Evolutionary conservation across 1,284 basidiomycete species (phyloP), one percentile per base, ranked within the genome.

Genomic region (Wallemia hederae): DNA sequence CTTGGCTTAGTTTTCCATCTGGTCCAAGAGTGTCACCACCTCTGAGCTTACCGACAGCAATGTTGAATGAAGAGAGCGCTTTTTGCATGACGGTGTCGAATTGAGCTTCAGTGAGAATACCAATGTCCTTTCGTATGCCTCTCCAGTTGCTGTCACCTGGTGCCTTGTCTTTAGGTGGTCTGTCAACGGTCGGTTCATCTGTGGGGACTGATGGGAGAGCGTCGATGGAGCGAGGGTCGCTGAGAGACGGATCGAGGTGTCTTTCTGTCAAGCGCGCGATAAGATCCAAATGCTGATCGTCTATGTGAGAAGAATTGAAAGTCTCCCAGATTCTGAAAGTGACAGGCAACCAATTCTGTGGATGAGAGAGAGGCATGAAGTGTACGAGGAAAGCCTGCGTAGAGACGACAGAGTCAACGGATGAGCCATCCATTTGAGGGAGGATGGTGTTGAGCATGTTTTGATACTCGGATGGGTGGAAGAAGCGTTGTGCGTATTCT

Each of bases 1-100:
- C 76, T 59, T 77, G 79, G 63, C 79, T 75, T 1, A 76, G 76
- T 63, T 79, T 72, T 1, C 75, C 28, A 26, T 57, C 60, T 55
- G 31, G 17, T 22, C 29, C 57, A n/a, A 26, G 49, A 26, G 33
- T 60, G 14, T 55, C 29, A 15, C 39, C 61, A 25, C 58, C 57
- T 27, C 59, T 65, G 62, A 22, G 65, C 63, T 55, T 60, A 17
- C 49, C 55, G 60, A 60, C 65, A 29, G 61, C 65, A 66, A 60
- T 27, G 60, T 59, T 63, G 55, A 64, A 63, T 24, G 60, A 27
- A 60, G 61, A 77, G 29, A 98, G 73, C 27, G 85, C 85, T 70
- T 94, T 92, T 27, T 83, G 81, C 69, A 91, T 80, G 62, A 98
- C 74, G 34, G 84, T 75, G 62, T 81, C 79, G 79, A 88, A 98